These are phyloP conservation scores for Carex parvula DNA, from an alignment of 176 grass and related monocot genomes.

Conservation along the genomic window DNA sequence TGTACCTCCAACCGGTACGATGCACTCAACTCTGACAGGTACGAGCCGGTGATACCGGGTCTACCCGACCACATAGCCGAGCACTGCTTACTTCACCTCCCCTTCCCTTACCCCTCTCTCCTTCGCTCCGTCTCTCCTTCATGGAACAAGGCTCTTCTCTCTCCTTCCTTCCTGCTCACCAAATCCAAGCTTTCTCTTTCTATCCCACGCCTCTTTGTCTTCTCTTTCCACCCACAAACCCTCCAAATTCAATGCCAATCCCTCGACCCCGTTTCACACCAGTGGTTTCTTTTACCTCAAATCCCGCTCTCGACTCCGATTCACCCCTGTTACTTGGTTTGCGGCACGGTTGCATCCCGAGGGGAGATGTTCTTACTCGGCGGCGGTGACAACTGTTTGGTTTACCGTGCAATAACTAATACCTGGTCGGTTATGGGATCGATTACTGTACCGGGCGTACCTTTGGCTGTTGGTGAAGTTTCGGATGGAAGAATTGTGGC, in stretches of 20 bases:
- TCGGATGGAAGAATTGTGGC: slow-evolving; percentile 23
- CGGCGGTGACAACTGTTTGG: slow-evolving; percentile 44
- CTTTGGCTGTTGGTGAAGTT: slow-evolving; percentile 57
- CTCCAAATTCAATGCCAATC: slow-evolving; percentile 94
- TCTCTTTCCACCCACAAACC: slow-evolving; percentile 61
- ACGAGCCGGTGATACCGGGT: slow-evolving; percentile 56
- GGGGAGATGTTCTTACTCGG: slow-evolving; percentile 92
- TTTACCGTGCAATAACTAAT: slow-evolving; percentile 78
- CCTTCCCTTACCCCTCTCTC: slow-evolving; percentile 87
- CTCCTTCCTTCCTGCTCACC: slow-evolving; percentile 8
- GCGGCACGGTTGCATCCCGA: slow-evolving; percentile 45
- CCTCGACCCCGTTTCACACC: slow-evolving; percentile 52
- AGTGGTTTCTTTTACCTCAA: slow-evolving; percentile 73
- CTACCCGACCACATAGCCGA: slow-evolving; percentile 93
- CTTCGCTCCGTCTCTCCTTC: slow-evolving; percentile 79
- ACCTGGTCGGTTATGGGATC: slow-evolving; percentile 33
- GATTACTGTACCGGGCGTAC: slow-evolving; percentile 42
- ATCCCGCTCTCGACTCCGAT: slow-evolving; percentile 41
- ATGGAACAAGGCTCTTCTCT: slow-evolving; percentile 79
- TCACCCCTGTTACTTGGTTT: slow-evolving; percentile 55
- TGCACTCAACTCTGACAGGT: not conserved
- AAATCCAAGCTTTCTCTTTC: slow-evolving; percentile 26
- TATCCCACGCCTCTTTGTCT: slow-evolving; percentile 72
- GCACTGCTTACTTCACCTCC: slow-evolving; percentile 97
- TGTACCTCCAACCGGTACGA: slow-evolving; percentile 34